Evolutionary conservation across 352 stramenopile genomes (phyloP).

Genomic region (Saprolegnia parasitica): DNA sequence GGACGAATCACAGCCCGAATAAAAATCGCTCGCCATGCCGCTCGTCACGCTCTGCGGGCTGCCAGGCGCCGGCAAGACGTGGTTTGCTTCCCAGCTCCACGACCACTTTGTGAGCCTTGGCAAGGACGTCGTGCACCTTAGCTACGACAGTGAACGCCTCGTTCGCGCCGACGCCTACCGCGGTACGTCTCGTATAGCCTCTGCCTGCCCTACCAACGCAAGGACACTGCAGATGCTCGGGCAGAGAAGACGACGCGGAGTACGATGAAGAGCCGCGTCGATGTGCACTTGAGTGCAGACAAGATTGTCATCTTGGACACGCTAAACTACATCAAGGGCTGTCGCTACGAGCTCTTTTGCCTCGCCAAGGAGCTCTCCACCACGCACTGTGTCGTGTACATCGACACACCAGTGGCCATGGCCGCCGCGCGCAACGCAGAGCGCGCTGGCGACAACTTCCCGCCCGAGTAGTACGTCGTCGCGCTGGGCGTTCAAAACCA

Average conservation of each 20-base stretch:
- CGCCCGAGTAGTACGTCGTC: constrained; percentile 48
- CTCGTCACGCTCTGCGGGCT: constrained; percentile 71
- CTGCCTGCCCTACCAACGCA: not conserved
- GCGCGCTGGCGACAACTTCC: constrained; percentile 36
- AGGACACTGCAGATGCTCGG: constrained; percentile 39
- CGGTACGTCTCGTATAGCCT: constrained; percentile 35
- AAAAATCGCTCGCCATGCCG: constrained; percentile 43
- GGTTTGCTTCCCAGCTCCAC: constrained; percentile 46
- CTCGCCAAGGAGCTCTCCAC: constrained; percentile 87
- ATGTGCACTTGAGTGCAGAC: constrained; percentile 52
- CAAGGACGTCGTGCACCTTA: constrained; percentile 53
- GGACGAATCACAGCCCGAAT: not conserved
- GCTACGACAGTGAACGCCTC: constrained; percentile 55
- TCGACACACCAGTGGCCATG: constrained; percentile 59
- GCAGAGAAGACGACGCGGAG: constrained; percentile 67
- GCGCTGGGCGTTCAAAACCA: not conserved
- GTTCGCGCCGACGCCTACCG: constrained; percentile 52
- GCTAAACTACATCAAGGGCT: constrained; percentile 94
- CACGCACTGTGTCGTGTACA: constrained; percentile 86
- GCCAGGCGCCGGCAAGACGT: constrained; percentile 62
- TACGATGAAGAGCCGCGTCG: constrained; percentile 55
- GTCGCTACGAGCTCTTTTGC: constrained; percentile 93
- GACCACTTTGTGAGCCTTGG: constrained; percentile 41
- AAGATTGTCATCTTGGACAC: constrained; percentile 90
- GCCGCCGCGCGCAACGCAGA: constrained; percentile 53